Conservation (phyloP, 2,329 filamentous ascomycete genomes). For the Tolypocladium album region DNA sequence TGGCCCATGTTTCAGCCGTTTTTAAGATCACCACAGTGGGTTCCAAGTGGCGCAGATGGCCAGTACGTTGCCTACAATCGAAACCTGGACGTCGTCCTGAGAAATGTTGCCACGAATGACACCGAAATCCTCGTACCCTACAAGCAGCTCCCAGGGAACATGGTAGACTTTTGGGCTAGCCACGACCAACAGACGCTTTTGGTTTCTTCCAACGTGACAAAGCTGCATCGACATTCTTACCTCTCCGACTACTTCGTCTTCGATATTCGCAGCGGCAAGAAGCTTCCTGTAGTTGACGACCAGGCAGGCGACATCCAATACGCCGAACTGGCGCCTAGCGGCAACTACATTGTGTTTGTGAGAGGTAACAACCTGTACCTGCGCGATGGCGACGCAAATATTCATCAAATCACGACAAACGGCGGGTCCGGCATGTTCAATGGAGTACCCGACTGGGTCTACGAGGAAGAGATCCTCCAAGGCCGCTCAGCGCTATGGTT, state of each 20-base stretch:
- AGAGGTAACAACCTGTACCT: conserved; percentile 56
- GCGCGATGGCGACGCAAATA: conserved; percentile 33
- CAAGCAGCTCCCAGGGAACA: conserved; percentile 42
- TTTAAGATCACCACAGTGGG: conserved; percentile 43
- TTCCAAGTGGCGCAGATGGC: conserved; percentile 47
- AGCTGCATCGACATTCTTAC: conserved; percentile 59
- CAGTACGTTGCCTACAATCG: conserved; percentile 44
- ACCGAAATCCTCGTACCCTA: conserved; percentile 46
- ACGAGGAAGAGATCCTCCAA: conserved; percentile 55
- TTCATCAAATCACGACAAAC: conserved; percentile 46
- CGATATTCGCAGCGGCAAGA: conserved; percentile 45
- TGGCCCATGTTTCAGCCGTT: conserved; percentile 32
- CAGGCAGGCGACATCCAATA: conserved; percentile 58
- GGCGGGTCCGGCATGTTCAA: conserved; percentile 54
- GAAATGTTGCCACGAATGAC: conserved; percentile 49
- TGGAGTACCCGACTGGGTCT: conserved; percentile 68
- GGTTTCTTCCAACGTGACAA: conserved; percentile 54
- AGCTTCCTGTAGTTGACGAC: conserved; percentile 43
- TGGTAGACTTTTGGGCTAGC: conserved; percentile 50
- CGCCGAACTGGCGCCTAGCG: conserved; percentile 47
- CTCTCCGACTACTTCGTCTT: conserved; percentile 57
- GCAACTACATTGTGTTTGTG: conserved; percentile 55
- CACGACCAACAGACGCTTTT: conserved; percentile 46
- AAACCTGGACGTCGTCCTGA: conserved; percentile 45
- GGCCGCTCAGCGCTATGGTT: conserved; percentile 82